A percentile compares a stretch with the other conserved stretches of the same genome.
Evolutionary conservation across 768 basidiomycete species (phyloP).

Genomic region (Termitomyces sp.): DNA sequence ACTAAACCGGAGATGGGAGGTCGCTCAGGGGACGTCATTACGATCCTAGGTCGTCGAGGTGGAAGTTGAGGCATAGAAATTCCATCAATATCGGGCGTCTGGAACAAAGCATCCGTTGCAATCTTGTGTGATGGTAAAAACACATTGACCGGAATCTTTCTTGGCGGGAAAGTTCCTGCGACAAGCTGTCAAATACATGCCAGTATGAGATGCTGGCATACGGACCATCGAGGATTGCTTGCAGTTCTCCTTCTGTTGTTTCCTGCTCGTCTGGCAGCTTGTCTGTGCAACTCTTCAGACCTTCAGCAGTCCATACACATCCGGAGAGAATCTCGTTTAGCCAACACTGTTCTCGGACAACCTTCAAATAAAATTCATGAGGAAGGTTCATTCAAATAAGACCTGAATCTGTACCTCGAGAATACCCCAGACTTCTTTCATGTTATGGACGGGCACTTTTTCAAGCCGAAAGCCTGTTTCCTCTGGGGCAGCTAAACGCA

Average conservation of each 20-base stretch:
- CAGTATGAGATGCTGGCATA: slow-evolving; percentile 4
- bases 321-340: slow-evolving; percentile 64
- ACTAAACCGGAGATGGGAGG: slow-evolving; percentile 61
- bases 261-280: slow-evolving; percentile 26
- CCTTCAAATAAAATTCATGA: slow-evolving; percentile 27
- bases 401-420: slow-evolving; percentile 47
- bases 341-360: slow-evolving; percentile 84
- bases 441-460: slow-evolving; percentile 61
- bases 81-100: slow-evolving; percentile 31
- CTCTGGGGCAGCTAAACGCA: slow-evolving; percentile 62
- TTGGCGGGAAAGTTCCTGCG: slow-evolving; percentile 48
- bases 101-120: slow-evolving; percentile 38
- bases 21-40: slow-evolving; percentile 63
- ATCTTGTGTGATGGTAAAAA: slow-evolving; percentile 44
- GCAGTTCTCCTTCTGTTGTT: slow-evolving; percentile 51
- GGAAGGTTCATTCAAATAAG: background rate
- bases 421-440: slow-evolving; percentile 72
- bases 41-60: slow-evolving; percentile 45
- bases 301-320: slow-evolving; percentile 61
- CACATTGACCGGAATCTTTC: slow-evolving; percentile 70
- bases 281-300: slow-evolving; percentile 22
- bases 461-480: slow-evolving; percentile 77
- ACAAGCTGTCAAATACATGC: slow-evolving; percentile 3
- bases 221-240: slow-evolving; percentile 61
- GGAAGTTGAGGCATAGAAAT: slow-evolving; percentile 30